phyloP scores from a whole-genome alignment of 768 basidiomycete species.

The Mycena belliarum region DNA sequence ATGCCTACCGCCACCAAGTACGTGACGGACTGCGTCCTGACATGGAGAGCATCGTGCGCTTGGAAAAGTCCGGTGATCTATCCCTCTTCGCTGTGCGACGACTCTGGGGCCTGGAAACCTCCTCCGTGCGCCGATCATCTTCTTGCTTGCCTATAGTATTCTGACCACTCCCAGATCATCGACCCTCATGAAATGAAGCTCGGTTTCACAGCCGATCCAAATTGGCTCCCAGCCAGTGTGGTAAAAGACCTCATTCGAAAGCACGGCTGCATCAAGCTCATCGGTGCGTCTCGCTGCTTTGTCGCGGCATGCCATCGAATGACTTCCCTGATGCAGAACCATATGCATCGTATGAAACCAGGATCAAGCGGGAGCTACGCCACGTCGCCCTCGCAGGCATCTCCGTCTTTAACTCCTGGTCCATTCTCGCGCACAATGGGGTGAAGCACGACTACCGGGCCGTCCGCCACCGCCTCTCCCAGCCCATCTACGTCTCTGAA shows the following conservation, averaged over 20 bases:
- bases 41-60: slow-evolving; percentile 6
- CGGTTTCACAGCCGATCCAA: slow-evolving; percentile 10
- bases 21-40: slow-evolving; percentile 15
- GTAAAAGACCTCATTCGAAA: slow-evolving; percentile 7
- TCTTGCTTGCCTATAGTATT: neutral
- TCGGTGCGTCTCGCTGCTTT: slow-evolving; percentile 4
- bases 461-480: neutral
- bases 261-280: slow-evolving; percentile 13
- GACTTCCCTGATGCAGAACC: neutral
- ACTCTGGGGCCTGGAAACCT: slow-evolving; percentile 19
- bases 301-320: neutral
- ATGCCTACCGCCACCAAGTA: slow-evolving; percentile 6
- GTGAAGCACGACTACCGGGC: neutral
- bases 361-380: slow-evolving; percentile 7
- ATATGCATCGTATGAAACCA: slow-evolving; percentile 12
- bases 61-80: slow-evolving; percentile 7
- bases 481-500: neutral
- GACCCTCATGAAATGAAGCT: slow-evolving; percentile 10
- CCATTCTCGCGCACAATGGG: neutral
- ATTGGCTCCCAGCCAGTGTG: neutral
- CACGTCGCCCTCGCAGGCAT: slow-evolving; percentile 1
- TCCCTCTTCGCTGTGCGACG: slow-evolving; percentile 7
- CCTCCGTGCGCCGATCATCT: neutral
- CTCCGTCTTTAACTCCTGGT: neutral
- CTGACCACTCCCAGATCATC: neutral